Evolutionary conservation across 768 basidiomycete species (phyloP), one percentile per base, ranked within the genome.

Genomic region (Lactarius evosmus): DNA sequence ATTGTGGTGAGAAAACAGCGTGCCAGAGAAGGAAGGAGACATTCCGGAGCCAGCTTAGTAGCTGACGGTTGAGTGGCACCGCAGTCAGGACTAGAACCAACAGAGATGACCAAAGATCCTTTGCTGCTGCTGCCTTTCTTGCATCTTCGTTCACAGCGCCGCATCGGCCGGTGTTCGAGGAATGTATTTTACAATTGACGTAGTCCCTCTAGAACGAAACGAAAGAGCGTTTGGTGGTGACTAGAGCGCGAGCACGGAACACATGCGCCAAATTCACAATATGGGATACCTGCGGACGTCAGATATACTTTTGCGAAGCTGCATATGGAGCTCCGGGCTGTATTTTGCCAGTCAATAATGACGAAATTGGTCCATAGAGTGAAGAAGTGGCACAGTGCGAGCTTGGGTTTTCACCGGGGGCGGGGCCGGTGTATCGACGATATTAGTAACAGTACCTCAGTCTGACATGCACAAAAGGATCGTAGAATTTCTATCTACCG

Each of bases 1-100:
- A 49, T 59, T 46, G 22, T 22, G 44, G 52, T 27, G 34, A 30
- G 41, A 33, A 32, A 30, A 30, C 30, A 50, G 54, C 22, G 19
- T 19, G 58, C 46, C 46, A 56, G 14, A 4, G 44, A 44, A 17
- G 17, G 41, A 60, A 59, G 17, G 33, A 40, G 50, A 58, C 52
- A 11, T 52, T 59, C 52, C 53, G 40, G 51, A 54, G 58, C 58
- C n/a, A 64, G 52, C 53, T 19, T 32, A n/a, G 63, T n/a, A 58
- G 63, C 58, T 59, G 63, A 64, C 63, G 51, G 52, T 54, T 52
- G 34, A 29, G 52, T 54, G 58, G 58, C 52, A 60, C 52, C 27
- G 25, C 52, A n/a, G 63, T 49, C 58, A 38, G 40, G 58, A 64
- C 63, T 64, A 64, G 63, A 64, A 64, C 63, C 63, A 29, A 63